Evolutionary conservation across 2,329 filamentous ascomycete genomes (phyloP), one percentile per base, ranked within the genome.

Genomic region (Stagonosporopsis chrysanthemi): DNA sequence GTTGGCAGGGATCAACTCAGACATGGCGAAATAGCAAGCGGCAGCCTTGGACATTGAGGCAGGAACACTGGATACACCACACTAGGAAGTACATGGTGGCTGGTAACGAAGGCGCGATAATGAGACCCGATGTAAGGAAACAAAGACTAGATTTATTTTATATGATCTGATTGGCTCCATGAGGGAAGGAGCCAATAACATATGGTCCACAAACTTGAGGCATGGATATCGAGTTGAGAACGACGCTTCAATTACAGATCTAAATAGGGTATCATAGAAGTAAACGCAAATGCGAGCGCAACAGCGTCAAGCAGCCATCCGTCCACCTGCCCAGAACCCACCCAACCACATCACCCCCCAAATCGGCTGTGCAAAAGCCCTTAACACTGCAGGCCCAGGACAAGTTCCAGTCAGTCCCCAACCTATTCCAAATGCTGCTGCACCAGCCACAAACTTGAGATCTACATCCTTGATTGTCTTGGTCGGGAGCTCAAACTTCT

Each of bases 331-430:
- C 70, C 77, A 77, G 58, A 81, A 83, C 4, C 81, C 82, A 17
- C 71, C 67, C 73, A 83, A 75, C 74, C 81, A 81, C 26, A 77
- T 58, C 29, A 76, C 24, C 3, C 82, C 82, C 82, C 81, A 83
- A 2, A 67, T 59, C 0, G 82, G 82, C 65, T 83, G 80, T 23
- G 80, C 65, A 15, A 81, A 65, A 22, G 78, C 68, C 41, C 81
- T 78, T 63, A 84, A 56, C 15, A 83, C 68, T 0, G 80, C 82
- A 8, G 83, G 81, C 0, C 83, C 83, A 11, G 83, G 83, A 67
- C 83, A 84, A 1, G 81, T 77, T 1, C 83, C 83, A 12, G 71
- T 74, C 57, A 83, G 61, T 0, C 83, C 83, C 82, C 82, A 85
- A 0, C 78, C 81, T 24, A 83, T 48, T 0, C 83, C 83, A 67